These are phyloP conservation scores for Acanthamoeba lenticulata DNA, from an alignment of 208 protist species.

Conservation along the genomic window DNA sequence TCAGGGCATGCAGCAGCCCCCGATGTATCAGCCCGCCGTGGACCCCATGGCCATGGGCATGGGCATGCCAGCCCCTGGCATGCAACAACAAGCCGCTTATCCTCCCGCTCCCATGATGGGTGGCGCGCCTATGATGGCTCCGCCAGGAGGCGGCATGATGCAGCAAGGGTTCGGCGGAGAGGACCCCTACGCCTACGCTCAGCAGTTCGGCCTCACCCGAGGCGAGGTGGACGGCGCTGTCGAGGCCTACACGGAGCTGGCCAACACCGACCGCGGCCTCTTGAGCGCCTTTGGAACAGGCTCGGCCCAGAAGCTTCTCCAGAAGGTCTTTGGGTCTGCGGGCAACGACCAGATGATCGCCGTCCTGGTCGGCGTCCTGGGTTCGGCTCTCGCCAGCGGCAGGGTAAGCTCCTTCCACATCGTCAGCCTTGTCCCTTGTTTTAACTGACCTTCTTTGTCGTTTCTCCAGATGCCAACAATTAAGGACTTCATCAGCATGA, in stretches of 20 bases:
- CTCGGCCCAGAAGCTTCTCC: neutral
- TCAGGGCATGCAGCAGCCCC: neutral
- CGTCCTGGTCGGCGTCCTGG: neutral
- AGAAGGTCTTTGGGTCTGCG: neutral
- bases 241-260: neutral
- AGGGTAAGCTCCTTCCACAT: neutral
- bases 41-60: neutral
- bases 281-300: neutral
- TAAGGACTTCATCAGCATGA: slow-evolving; percentile 9
- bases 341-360: neutral
- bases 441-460: neutral
- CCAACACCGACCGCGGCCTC: neutral
- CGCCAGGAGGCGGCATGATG: too few relatives aligned
- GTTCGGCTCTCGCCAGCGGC: neutral
- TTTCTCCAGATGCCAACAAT: neutral
- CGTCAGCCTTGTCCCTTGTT: neutral
- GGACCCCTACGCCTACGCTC: slow-evolving; percentile 4
- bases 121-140: neutral
- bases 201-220: neutral
- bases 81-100: neutral
- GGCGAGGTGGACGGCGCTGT: neutral
- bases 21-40: neutral
- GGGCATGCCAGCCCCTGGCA: neutral
- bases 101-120: neutral
- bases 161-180: neutral